Base-by-base conservation (phyloP, 164 flowering plant species). In the Pachysandra terminalis region DNA sequence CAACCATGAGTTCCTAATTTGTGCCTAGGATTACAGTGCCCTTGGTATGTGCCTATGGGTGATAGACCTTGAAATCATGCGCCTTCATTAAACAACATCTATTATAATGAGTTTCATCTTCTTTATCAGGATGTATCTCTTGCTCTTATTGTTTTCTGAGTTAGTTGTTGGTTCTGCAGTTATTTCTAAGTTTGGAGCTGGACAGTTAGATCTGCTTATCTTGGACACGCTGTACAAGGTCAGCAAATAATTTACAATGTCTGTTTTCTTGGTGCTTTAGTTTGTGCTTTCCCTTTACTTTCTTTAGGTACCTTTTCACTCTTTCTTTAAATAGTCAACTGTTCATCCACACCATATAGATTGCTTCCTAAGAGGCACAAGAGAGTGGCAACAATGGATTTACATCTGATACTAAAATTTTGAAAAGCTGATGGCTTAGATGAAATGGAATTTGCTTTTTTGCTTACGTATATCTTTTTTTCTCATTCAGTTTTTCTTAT, bases 201-300 rank as follows among this genome's bases (percentile, higher is more conserved):
- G 85, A 66, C 96, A 93, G 73, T 51, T 96, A 81, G 98, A 93
- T 84, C 90, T 96, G 72, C 95, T 96, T 56, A 96, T 96, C 23
- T 79, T 96, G 83, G 99, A 96, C 72, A 83, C 97, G 32, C 76
- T 90, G 22, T 90, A 90, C 70, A 93, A 80, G 91, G 96, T 88
- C 56, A 68, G 82, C 66, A 25, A 59, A n/a, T n/a, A 51, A 17
- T 10, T 21, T 9, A 19, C n/a, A 9, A 21, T 23, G 32, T 15
- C 51, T 32, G 3, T 32, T 32, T 32, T 32, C 7, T 32, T 55
- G 12, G 16, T 19, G 37, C 59, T 56, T 27, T 45, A 2, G 8
- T 53, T 27, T 54, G 12, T 26, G 22, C 3, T 5, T 57, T 22
- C 24, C 26, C 40, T 49, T 8, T 63, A 19, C 19, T 66, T 52